Evolutionary conservation across 2,329 filamentous ascomycete species (phyloP).

Genomic region (Pseudocercospora pini-densiflorae): DNA sequence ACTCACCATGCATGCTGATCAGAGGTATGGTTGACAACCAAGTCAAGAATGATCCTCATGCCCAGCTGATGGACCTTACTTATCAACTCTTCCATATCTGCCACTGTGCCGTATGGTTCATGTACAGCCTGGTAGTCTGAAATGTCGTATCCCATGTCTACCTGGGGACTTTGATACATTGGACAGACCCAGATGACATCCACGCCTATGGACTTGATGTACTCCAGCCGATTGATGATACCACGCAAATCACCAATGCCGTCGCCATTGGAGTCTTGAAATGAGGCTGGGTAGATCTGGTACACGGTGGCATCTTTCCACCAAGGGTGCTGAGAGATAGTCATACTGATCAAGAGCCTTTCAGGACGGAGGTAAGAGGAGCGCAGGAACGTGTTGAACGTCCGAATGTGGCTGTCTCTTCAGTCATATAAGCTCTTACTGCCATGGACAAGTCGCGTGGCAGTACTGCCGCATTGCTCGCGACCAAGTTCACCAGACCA

Average conservation of each 20-base stretch:
- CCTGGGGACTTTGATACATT: slow-evolving; percentile 56
- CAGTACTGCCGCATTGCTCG: not conserved
- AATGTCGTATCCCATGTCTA: slow-evolving; percentile 60
- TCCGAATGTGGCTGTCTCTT: not conserved
- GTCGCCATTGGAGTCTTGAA: slow-evolving; percentile 57
- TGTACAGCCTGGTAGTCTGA: slow-evolving; percentile 51
- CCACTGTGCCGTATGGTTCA: slow-evolving; percentile 51
- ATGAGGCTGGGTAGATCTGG: slow-evolving; percentile 63
- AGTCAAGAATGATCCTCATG: slow-evolving; percentile 56
- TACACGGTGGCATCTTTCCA: slow-evolving; percentile 46
- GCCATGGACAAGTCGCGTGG: not conserved
- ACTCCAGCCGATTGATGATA: slow-evolving; percentile 63
- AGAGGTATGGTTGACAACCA: slow-evolving; percentile 39
- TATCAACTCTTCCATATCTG: slow-evolving; percentile 53
- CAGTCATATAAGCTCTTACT: slow-evolving; percentile 4
- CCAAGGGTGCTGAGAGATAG: slow-evolving; percentile 32
- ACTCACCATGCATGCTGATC: slow-evolving; percentile 57
- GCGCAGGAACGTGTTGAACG: not conserved
- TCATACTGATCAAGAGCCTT: slow-evolving; percentile 6
- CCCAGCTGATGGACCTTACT: slow-evolving; percentile 46
- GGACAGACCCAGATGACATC: slow-evolving; percentile 53
- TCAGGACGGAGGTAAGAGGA: not conserved
- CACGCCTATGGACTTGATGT: slow-evolving; percentile 64
- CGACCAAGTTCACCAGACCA: not conserved
- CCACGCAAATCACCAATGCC: slow-evolving; percentile 69